Evolutionary conservation across 2,329 filamentous ascomycete species (phyloP).

Genomic region (Alternaria ethzedia): DNA sequence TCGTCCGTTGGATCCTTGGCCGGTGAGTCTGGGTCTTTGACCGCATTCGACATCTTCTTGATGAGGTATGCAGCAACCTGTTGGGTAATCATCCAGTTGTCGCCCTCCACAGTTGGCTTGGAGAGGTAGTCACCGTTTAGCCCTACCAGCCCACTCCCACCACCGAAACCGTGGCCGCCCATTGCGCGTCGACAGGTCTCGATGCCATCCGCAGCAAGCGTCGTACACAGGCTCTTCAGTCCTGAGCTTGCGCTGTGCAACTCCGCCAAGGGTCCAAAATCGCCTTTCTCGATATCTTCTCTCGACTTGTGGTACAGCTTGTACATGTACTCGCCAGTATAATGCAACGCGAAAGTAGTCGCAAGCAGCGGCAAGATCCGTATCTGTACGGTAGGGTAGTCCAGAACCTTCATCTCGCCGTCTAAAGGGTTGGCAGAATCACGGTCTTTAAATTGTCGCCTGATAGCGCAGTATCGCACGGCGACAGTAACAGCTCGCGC

Average conservation of each 20-base stretch:
- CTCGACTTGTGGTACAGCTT: constrained; percentile 56
- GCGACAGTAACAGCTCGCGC: constrained; percentile 61
- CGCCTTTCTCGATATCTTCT: constrained; percentile 56
- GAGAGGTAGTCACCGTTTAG: constrained; percentile 60
- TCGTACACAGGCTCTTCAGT: constrained; percentile 61
- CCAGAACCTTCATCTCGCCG: constrained; percentile 55
- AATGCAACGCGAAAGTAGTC: constrained; percentile 59
- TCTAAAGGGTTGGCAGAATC: constrained; percentile 49
- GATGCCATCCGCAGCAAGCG: constrained; percentile 60
- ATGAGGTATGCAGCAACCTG: constrained; percentile 59
- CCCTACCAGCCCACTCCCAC: constrained; percentile 59
- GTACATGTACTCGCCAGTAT: constrained; percentile 58
- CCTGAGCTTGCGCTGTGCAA: constrained; percentile 62
- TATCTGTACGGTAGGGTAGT: constrained; percentile 63
- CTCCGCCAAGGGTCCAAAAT: constrained; percentile 58
- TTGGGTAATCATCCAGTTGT: constrained; percentile 65
- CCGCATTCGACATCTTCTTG: constrained; percentile 57
- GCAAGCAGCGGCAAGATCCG: constrained; percentile 61
- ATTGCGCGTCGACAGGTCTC: constrained; percentile 61
- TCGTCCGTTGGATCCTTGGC: constrained; percentile 50
- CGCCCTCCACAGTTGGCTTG: constrained; percentile 63
- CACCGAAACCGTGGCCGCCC: constrained; percentile 62
- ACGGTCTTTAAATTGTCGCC: constrained; percentile 59
- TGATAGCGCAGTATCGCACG: constrained; percentile 57
- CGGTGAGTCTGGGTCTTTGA: constrained; percentile 39